A percentile compares a stretch with the other conserved stretches of the same genome.
These are phyloP conservation scores for Heterobasidion parviporum DNA, from an alignment of 1,284 basidiomycete species.

Conservation along the genomic window DNA sequence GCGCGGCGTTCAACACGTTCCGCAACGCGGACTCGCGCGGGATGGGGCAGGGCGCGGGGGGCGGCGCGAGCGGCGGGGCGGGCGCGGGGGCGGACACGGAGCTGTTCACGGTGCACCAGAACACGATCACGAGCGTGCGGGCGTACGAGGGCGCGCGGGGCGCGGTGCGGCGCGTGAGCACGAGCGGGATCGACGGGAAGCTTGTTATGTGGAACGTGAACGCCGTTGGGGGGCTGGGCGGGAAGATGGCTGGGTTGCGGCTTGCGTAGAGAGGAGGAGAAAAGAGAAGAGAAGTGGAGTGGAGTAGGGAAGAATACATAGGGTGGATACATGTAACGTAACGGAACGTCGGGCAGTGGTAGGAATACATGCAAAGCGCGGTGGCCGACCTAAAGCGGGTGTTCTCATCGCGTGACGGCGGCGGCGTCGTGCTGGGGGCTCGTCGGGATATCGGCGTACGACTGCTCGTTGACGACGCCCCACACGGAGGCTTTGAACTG, in stretches of 20 bases:
- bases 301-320: background rate
- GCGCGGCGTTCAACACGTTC: constrained; percentile 94
- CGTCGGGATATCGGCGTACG: constrained; percentile 36
- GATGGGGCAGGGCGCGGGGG: constrained; percentile 64
- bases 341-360: background rate
- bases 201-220: constrained; percentile 87
- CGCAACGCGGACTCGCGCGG: constrained; percentile 88
- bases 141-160: constrained; percentile 59
- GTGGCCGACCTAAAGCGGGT: too few species aligned
- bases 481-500: constrained; percentile 95
- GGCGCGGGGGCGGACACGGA: constrained; percentile 53
- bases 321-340: background rate
- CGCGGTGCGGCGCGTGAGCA: constrained; percentile 75
- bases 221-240: constrained; percentile 36
- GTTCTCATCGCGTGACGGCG: background rate
- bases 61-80: constrained; percentile 29
- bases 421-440: constrained; percentile 26
- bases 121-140: constrained; percentile 91
- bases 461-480: constrained; percentile 87
- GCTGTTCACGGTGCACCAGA: constrained; percentile 90
- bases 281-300: background rate
- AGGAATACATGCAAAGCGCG: too few species aligned
- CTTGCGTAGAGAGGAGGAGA: constrained; percentile 23
- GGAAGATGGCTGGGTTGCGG: constrained; percentile 42
- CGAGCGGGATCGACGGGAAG: constrained; percentile 92